A percentile compares a stretch with the other conserved stretches of the same genome.
These are phyloP conservation scores for Esteya vermicola DNA, from an alignment of 2,329 filamentous ascomycete genomes.

Conservation along the genomic window DNA sequence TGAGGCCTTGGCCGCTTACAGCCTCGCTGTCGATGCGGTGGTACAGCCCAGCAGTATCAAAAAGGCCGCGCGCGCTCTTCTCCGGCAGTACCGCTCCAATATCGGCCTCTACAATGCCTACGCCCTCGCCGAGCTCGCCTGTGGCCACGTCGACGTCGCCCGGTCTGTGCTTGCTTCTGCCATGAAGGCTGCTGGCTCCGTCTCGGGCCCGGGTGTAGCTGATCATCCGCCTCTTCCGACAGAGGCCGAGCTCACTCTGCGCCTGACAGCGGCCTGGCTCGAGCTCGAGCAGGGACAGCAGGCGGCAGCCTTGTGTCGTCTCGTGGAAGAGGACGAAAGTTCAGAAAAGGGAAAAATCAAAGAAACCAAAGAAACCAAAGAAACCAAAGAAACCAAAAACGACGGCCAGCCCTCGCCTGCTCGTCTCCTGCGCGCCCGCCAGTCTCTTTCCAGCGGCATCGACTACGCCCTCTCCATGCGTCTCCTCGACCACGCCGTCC, in stretches of 20 bases:
- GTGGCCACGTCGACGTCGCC: constrained; percentile 42
- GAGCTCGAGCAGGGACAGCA: constrained; percentile 33
- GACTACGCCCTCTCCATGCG: constrained; percentile 41
- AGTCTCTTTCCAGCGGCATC: constrained; percentile 36
- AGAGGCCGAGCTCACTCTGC: constrained; percentile 22
- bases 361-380: constrained; percentile 5
- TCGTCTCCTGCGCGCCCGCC: constrained; percentile 35
- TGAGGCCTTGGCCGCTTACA: constrained; percentile 50
- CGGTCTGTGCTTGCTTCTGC: constrained; percentile 48
- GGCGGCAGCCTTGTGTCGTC: constrained; percentile 19
- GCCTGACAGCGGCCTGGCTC: constrained; percentile 54
- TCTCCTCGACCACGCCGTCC: constrained; percentile 30
- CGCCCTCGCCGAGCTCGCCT: constrained; percentile 52
- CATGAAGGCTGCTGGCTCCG: constrained; percentile 17
- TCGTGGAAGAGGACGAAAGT: constrained; percentile 17
- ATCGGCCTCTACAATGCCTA: constrained; percentile 66
- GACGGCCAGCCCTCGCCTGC: constrained; percentile 15
- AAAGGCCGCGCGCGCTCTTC: constrained; percentile 56
- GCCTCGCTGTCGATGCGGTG: constrained; percentile 50
- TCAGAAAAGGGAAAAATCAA: not conserved
- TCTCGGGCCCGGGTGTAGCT: too few species aligned
- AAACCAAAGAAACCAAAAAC: constrained; percentile 7
- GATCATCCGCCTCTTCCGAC: too few species aligned
- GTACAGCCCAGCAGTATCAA: constrained; percentile 41
- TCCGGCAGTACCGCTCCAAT: constrained; percentile 54